These are phyloP conservation scores for Gliomastix tumulicola DNA, from an alignment of 2,329 filamentous ascomycete genomes.

Conservation along the genomic window DNA sequence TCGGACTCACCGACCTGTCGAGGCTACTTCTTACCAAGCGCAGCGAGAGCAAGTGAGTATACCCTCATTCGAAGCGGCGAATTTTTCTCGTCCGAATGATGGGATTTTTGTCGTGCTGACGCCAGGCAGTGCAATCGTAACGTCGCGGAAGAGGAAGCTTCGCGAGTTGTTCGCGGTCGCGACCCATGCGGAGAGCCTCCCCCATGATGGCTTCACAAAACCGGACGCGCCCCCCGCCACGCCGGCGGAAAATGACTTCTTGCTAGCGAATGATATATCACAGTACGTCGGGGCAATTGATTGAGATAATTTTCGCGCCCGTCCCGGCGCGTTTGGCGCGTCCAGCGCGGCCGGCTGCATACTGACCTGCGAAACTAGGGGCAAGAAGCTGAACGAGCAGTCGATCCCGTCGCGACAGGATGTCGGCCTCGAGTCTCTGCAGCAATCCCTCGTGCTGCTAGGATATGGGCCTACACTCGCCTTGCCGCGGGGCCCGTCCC, in stretches of 20 bases:
- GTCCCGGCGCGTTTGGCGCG: slow-evolving; percentile 11
- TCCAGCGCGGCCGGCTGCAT: no score
- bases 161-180: slow-evolving; percentile 78
- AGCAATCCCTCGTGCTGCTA: slow-evolving; percentile 20
- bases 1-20: slow-evolving; percentile 58
- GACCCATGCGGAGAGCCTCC: slow-evolving; percentile 58
- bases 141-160: slow-evolving; percentile 85
- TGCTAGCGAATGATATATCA: slow-evolving; percentile 50
- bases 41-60: slow-evolving; percentile 53
- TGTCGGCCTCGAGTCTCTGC: slow-evolving; percentile 34
- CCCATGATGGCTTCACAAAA: slow-evolving; percentile 49
- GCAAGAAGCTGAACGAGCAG: slow-evolving; percentile 40
- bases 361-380: slow-evolving; percentile 18
- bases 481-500: no score
- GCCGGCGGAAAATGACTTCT: slow-evolving; percentile 45
- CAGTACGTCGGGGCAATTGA: slow-evolving; percentile 40
- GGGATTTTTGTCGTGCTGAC: slow-evolving; percentile 36
- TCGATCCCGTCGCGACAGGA: slow-evolving; percentile 43
- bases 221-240: slow-evolving; percentile 48
- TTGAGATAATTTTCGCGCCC: slow-evolving; percentile 8
- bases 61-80: slow-evolving; percentile 34
- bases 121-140: slow-evolving; percentile 58
- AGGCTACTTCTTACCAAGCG: slow-evolving; percentile 60
- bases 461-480: not conserved
- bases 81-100: slow-evolving; percentile 43